A percentile compares a stretch with the other conserved stretches of the same genome.
phyloP scores from a whole-genome alignment of 345 rosid genomes.

The Gossypium raimondii region DNA sequence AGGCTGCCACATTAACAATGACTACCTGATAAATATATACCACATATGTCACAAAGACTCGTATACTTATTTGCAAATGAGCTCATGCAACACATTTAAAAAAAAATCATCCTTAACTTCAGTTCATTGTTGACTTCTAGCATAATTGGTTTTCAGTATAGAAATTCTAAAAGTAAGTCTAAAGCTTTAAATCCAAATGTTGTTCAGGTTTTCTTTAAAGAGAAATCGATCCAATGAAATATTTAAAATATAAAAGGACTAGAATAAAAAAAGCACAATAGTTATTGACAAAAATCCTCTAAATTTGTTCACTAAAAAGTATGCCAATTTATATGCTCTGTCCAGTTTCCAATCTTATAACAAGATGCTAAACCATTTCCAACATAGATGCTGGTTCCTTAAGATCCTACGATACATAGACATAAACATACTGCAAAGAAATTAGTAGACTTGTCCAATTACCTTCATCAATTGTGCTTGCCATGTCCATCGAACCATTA shows the following conservation, averaged over 20 bases:
- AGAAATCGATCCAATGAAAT: not conserved
- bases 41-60: not conserved
- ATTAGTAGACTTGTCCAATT: constrained; percentile 13
- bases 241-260: not conserved
- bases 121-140: not conserved
- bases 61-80: not conserved
- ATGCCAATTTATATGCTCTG: not conserved
- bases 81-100: not conserved
- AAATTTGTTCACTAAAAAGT: not conserved
- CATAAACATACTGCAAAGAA: not conserved
- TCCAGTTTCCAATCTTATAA: not conserved
- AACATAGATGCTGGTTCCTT: not conserved
- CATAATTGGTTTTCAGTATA: not conserved
- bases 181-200: not conserved
- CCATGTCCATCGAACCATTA: constrained; percentile 36
- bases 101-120: not conserved
- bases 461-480: constrained; percentile 55
- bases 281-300: not conserved
- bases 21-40: not conserved
- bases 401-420: not conserved
- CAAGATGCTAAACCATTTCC: not conserved
- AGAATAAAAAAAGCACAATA: not conserved
- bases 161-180: not conserved
- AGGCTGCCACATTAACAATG: not conserved
- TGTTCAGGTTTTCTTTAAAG: not conserved